phyloP scores from a whole-genome alignment of 176 grass and related monocot genomes.

The Musa itinerans region DNA sequence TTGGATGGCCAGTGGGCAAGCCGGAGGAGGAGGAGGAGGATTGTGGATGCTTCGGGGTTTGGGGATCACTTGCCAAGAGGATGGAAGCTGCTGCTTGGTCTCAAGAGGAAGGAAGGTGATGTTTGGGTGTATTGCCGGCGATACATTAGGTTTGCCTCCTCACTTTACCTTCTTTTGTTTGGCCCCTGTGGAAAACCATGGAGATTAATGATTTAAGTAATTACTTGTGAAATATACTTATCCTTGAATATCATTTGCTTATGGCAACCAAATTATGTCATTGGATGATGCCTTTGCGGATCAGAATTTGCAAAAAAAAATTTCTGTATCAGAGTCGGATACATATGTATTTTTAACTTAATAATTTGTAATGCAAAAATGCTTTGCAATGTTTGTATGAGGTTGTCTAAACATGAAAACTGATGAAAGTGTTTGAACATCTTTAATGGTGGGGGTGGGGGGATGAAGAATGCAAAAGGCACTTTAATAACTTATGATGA shows the following conservation, averaged over 20 bases:
- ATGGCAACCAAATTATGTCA: background rate
- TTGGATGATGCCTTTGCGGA: background rate
- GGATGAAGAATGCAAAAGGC: no score
- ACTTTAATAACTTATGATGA: no score
- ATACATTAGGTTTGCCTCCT: constrained; percentile 62
- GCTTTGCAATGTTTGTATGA: no score
- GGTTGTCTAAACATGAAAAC: no score
- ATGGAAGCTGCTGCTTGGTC: constrained; percentile 73
- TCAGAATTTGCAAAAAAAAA: no score
- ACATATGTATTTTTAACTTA: no score
- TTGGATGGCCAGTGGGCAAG: constrained; percentile 55
- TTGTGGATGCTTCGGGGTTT: constrained; percentile 61
- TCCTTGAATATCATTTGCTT: background rate
- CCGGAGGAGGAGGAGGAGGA: constrained; percentile 48
- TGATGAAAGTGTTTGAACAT: no score
- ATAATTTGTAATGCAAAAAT: no score
- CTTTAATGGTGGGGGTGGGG: no score
- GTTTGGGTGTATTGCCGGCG: constrained; percentile 42
- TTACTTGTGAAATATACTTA: background rate
- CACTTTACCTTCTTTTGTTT: constrained; percentile 8
- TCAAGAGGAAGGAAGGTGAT: constrained; percentile 54
- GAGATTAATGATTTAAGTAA: background rate
- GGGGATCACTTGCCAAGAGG: constrained; percentile 77
- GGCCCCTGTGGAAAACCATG: constrained; percentile 1
- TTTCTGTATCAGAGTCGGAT: no score